These are phyloP conservation scores for Solanum clarkiae DNA, from an alignment of 257 asterid genomes.

Conservation along the genomic window DNA sequence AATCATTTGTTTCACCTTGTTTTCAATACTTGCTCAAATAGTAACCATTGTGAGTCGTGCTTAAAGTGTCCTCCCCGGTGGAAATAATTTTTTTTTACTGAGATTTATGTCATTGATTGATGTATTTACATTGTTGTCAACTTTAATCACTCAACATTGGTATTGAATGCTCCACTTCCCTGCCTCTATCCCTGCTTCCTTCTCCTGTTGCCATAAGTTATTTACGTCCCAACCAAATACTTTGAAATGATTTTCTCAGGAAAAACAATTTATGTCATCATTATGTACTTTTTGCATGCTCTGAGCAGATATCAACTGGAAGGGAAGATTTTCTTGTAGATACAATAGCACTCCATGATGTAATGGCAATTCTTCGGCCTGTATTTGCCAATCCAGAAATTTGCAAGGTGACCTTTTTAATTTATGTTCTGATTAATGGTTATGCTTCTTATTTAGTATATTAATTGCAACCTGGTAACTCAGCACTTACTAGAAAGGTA, in stretches of 20 bases:
- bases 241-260: neutral
- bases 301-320: neutral
- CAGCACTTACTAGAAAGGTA: neutral
- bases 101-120: neutral
- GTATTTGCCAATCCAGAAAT: slow-evolving; percentile 69
- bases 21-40: neutral
- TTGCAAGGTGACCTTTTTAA: slow-evolving; percentile 49
- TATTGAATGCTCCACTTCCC: neutral
- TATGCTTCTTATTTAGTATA: neutral
- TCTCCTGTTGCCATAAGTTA: neutral
- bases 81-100: neutral
- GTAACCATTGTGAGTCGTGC: neutral
- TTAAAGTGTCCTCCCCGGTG: neutral
- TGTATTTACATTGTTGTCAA: neutral
- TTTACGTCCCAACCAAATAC: neutral
- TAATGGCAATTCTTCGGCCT: slow-evolving; percentile 69
- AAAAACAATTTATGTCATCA: neutral
- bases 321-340: slow-evolving; percentile 22
- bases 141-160: neutral
- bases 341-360: slow-evolving; percentile 71
- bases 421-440: neutral
- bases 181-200: neutral
- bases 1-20: neutral
- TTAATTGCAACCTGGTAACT: neutral
- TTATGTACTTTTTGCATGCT: neutral